These are phyloP conservation scores for Primulina eburnea DNA, from an alignment of 257 asterid genomes.

Conservation along the genomic window DNA sequence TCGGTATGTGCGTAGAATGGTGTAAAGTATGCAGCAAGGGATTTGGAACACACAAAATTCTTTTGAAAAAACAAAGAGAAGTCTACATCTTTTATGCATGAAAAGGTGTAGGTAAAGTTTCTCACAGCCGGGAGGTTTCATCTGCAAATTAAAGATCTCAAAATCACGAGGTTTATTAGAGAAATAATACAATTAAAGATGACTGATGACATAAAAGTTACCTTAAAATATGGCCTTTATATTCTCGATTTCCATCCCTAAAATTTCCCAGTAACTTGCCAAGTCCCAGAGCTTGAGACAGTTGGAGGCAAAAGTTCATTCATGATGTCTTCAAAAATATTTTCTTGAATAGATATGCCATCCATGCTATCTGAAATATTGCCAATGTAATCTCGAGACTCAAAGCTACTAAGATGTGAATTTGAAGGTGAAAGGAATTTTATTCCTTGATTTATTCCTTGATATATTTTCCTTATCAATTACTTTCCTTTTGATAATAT, in stretches of 20 bases:
- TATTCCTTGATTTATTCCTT: too few relatives aligned
- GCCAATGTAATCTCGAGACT: slow-evolving; percentile 29
- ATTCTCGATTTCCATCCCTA: slow-evolving; percentile 33
- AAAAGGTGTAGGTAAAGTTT: too few relatives aligned
- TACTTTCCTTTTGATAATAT: too few relatives aligned
- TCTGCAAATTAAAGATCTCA: background rate
- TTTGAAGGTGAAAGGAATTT: too few relatives aligned
- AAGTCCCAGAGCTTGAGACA: slow-evolving; percentile 40
- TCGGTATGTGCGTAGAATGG: background rate
- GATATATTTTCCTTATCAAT: too few relatives aligned
- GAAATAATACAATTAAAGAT: slow-evolving; percentile 10
- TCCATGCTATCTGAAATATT: slow-evolving; percentile 35
- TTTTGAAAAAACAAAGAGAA: background rate
- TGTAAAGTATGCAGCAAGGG: background rate
- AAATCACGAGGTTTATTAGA: background rate
- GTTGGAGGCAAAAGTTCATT: slow-evolving; percentile 54
- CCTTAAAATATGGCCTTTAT: slow-evolving; percentile 27
- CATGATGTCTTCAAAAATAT: slow-evolving; percentile 49
- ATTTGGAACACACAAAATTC: background rate
- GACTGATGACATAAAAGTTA: slow-evolving; percentile 20
- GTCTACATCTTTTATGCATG: background rate
- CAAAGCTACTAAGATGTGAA: slow-evolving; percentile 13
- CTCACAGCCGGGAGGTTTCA: background rate
- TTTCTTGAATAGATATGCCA: slow-evolving; percentile 46
- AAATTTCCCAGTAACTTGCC: slow-evolving; percentile 49